A percentile compares a stretch with the other conserved stretches of the same genome.
Evolutionary conservation across 768 basidiomycete species (phyloP).

Genomic region (Melanogaster broomeanus): DNA sequence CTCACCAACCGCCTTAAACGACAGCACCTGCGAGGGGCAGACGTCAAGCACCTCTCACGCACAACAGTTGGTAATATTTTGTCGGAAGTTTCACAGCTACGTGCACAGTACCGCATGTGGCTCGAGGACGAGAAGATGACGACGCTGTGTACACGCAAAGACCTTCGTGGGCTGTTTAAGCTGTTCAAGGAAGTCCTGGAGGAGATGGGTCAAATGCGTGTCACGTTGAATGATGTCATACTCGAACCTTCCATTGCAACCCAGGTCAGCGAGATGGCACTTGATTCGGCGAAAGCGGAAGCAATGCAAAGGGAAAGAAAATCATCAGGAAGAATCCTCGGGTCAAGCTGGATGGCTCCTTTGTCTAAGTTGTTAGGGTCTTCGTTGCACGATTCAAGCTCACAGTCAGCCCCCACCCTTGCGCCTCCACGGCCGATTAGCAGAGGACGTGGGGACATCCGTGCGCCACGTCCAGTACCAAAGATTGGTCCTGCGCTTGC

Average conservation of each 20-base stretch:
- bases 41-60: constrained; percentile 84
- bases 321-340: constrained; percentile 33
- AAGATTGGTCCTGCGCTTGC: constrained; percentile 85
- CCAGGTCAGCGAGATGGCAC: constrained; percentile 68
- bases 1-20: constrained; percentile 89
- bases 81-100: constrained; percentile 67
- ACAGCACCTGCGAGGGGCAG: constrained; percentile 83
- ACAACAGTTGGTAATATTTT: constrained; percentile 76
- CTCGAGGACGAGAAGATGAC: constrained; percentile 75
- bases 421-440: constrained; percentile 29
- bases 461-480: constrained; percentile 56
- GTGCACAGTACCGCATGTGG: constrained; percentile 69
- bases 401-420: constrained; percentile 14
- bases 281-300: constrained; percentile 58
- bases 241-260: constrained; percentile 80
- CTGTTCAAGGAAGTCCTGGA: constrained; percentile 82
- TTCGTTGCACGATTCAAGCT: constrained; percentile 24
- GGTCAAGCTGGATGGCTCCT: constrained; percentile 79
- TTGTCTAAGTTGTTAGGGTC: constrained; percentile 77
- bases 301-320: constrained; percentile 35
- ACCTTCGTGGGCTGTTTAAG: constrained; percentile 80
- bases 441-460: constrained; percentile 23
- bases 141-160: constrained; percentile 68
- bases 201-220: constrained; percentile 81
- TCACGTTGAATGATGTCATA: constrained; percentile 84